These are phyloP conservation scores for sweet orange (Citrus sinensis) DNA, from an alignment of 345 rosid genomes.

Conservation along the genomic window DVS_A1.0 CM039165.1:33023501-33024000, in stretches of 20 bases:
- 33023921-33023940: not conserved
- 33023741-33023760: not conserved
- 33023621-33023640: not conserved
- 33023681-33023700: not conserved
- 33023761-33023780: not conserved
- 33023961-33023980: slow-evolving; percentile 82
- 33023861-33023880: not conserved
- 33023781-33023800: not conserved
- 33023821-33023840: not conserved
- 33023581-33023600: not conserved
- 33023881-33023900: not conserved
- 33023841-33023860: not conserved
- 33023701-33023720: not conserved
- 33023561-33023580: not conserved
- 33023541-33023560: not conserved
- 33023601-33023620: not conserved
- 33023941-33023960: not conserved
- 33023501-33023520: not conserved
- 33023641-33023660: not conserved
- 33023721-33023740: too few species aligned
- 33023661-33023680: not conserved
- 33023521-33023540: not conserved
- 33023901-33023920: not conserved
- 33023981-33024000: slow-evolving; percentile 98
- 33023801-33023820: not conserved